These are phyloP conservation scores for Porcisia hertigi DNA, from an alignment of 208 protist species.

Conservation along the genomic window DNA sequence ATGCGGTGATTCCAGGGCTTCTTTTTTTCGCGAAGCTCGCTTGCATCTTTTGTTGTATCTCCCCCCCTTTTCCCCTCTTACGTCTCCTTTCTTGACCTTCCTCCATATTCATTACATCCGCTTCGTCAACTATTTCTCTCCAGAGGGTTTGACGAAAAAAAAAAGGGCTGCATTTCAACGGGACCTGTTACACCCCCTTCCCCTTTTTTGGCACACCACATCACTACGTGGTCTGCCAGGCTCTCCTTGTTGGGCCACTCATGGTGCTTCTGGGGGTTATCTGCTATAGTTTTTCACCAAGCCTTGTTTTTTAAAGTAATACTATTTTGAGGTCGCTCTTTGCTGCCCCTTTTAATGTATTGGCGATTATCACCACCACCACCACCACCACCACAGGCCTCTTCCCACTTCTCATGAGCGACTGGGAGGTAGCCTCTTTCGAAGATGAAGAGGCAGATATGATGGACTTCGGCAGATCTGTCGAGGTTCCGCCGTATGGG, in stretches of 20 bases:
- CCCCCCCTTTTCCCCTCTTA: neutral
- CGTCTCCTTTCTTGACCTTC: neutral
- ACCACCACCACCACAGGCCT: neutral
- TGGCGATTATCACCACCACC: neutral
- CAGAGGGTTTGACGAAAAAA: neutral
- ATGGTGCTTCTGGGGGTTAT: neutral
- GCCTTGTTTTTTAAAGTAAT: neutral
- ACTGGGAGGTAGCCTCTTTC: slow-evolving; percentile 30
- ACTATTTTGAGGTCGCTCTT: neutral
- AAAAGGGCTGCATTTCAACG: neutral
- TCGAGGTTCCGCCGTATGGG: slow-evolving; percentile 23
- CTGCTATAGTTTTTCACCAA: neutral
- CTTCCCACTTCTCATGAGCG: slow-evolving; percentile 18
- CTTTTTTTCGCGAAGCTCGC: neutral
- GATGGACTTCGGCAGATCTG: slow-evolving; percentile 6
- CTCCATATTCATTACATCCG: neutral
- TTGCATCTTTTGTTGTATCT: neutral
- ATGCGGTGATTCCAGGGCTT: neutral
- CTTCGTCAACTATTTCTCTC: neutral
- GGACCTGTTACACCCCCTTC: neutral
- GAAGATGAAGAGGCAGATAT: slow-evolving; percentile 25
- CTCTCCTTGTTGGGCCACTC: neutral
- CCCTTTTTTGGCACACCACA: neutral
- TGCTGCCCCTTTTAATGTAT: neutral
- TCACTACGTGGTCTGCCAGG: neutral